These are phyloP conservation scores for Podaxis sp. DNA, from an alignment of 768 basidiomycete species.

Conservation along the genomic window DNA sequence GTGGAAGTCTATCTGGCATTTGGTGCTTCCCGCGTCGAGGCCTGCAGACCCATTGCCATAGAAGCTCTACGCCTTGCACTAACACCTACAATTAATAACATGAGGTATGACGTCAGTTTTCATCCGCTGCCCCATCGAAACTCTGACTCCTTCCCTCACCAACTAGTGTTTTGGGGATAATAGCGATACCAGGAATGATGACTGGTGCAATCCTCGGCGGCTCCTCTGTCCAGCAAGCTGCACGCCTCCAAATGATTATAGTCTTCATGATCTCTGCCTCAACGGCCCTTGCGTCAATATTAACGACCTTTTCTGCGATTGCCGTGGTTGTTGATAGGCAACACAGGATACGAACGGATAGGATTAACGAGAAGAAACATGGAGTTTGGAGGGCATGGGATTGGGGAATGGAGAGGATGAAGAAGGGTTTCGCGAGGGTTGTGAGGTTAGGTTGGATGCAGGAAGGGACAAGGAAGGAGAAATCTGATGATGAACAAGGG, in stretches of 20 bases:
- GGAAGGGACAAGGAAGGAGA: not conserved
- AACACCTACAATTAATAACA: slow-evolving; percentile 80
- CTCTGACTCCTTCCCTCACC: not conserved
- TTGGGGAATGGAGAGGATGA: slow-evolving; percentile 7
- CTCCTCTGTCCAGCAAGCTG: slow-evolving; percentile 80
- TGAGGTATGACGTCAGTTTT: slow-evolving; percentile 57
- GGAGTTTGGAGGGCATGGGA: slow-evolving; percentile 14
- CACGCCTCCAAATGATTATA: slow-evolving; percentile 87
- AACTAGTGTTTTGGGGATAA: slow-evolving; percentile 68
- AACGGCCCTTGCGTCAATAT: slow-evolving; percentile 69
- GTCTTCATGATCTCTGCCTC: slow-evolving; percentile 91
- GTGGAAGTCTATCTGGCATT: slow-evolving; percentile 85
- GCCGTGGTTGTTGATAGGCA: slow-evolving; percentile 65
- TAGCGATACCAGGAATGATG: slow-evolving; percentile 90
- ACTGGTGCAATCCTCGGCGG: slow-evolving; percentile 89
- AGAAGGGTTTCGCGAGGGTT: not conserved
- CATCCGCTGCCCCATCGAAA: not conserved
- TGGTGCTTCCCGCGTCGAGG: slow-evolving; percentile 82
- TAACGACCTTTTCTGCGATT: slow-evolving; percentile 61
- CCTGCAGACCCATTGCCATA: slow-evolving; percentile 74
- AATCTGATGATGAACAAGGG: not conserved
- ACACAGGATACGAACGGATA: slow-evolving; percentile 61
- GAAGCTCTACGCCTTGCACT: slow-evolving; percentile 81
- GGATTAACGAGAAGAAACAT: slow-evolving; percentile 42
- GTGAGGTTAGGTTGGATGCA: not conserved